Percentiles rank a stretch among this genome's conserved stretches.
Conservation (phyloP, 116 monocot species). For the Cymodocea nodosa region DNA sequence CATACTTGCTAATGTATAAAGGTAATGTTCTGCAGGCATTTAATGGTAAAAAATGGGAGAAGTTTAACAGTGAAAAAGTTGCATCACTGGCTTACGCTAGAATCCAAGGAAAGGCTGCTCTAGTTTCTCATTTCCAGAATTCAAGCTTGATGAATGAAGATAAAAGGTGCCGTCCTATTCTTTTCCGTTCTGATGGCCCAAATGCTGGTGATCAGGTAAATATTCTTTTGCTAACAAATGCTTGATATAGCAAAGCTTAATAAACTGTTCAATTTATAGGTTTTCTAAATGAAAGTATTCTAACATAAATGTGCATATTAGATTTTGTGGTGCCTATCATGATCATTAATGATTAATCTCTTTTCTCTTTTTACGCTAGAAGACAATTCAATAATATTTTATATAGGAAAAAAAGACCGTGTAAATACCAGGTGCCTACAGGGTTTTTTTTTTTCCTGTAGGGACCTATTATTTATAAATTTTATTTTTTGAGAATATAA, state of each 20-base stretch:
- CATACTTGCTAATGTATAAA: neutral
- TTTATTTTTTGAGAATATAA: too few relatives aligned
- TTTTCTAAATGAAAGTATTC: too few relatives aligned
- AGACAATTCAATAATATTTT: neutral
- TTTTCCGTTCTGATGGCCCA: slow-evolving; percentile 75
- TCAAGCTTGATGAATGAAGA: slow-evolving; percentile 98
- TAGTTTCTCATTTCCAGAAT: slow-evolving; percentile 90
- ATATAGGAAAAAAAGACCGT: neutral
- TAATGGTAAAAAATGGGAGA: slow-evolving; percentile 98
- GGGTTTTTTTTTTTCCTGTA: too few relatives aligned
- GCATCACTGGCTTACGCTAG: slow-evolving; percentile 87
- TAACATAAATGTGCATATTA: neutral
- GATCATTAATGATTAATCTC: neutral
- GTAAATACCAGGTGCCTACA: too few relatives aligned
- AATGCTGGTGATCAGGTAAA: slow-evolving; percentile 79
- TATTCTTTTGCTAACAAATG: neutral
- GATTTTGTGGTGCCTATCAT: neutral
- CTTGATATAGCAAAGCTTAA: neutral
- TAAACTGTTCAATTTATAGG: too few relatives aligned
- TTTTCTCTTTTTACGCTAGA: neutral
- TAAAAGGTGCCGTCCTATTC: slow-evolving; percentile 84
- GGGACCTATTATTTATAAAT: too few relatives aligned
- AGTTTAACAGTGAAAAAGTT: slow-evolving; percentile 93
- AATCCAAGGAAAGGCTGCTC: slow-evolving; percentile 87
- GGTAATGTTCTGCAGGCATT: slow-evolving; percentile 42